Conservation (phyloP, 768 basidiomycete genomes). For the Xanthoconium purpureum region DNA sequence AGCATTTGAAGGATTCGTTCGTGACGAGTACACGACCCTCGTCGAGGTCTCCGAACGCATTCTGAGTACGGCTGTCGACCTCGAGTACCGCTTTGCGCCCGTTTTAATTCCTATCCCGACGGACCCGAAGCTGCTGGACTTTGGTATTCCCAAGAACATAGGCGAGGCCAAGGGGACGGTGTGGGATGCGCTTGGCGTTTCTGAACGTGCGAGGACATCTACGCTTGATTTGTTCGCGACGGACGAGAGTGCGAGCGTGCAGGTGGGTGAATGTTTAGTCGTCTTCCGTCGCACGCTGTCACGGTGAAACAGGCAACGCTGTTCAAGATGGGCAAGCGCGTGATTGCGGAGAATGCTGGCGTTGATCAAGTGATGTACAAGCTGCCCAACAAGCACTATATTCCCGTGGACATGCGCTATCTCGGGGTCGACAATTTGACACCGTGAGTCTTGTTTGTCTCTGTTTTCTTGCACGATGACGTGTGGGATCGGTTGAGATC, state of each 20-base stretch:
- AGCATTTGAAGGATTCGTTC: constrained; percentile 74
- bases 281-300: background rate
- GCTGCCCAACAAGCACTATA: constrained; percentile 94
- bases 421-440: constrained; percentile 67
- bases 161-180: constrained; percentile 43
- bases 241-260: constrained; percentile 90
- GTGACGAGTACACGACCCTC: constrained; percentile 89
- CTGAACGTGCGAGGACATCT: constrained; percentile 48
- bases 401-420: constrained; percentile 81
- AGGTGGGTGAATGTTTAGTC: constrained; percentile 45
- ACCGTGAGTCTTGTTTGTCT: constrained; percentile 44
- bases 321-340: constrained; percentile 79
- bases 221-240: constrained; percentile 81
- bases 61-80: constrained; percentile 84
- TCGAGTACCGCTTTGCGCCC: constrained; percentile 61
- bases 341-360: constrained; percentile 62
- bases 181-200: constrained; percentile 59
- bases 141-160: constrained; percentile 39
- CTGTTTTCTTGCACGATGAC: constrained; percentile 10
- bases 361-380: constrained; percentile 64
- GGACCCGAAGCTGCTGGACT: constrained; percentile 53
- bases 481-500: constrained; percentile 15
- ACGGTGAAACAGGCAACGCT: constrained; percentile 68
- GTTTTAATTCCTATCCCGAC: constrained; percentile 45
- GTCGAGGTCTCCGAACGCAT: constrained; percentile 82